Base-by-base conservation (phyloP, 2,329 filamentous ascomycete genomes). In the Stagonosporopsis chrysanthemi region DNA sequence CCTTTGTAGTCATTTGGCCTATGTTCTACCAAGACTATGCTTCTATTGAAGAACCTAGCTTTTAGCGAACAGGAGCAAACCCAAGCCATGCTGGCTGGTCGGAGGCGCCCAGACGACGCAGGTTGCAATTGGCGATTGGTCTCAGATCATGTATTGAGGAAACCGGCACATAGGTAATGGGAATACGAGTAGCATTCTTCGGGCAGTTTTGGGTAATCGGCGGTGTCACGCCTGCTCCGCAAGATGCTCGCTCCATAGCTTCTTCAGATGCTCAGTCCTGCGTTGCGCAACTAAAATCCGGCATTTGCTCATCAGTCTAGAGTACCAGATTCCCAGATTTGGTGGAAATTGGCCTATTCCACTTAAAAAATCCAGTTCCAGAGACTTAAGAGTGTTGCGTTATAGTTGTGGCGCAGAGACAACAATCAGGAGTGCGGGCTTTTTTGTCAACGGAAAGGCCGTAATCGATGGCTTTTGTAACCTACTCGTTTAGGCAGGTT, bases 401-500 rank as follows among this genome's bases (percentile, higher is more conserved):
- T 3, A 22, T 38, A 4, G 17, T 41, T 11, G 6, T 24, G 12
- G 5, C 11, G 9, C 22, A 26, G 11, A 15, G 14, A 23, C 14
- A 26, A 15, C 9, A 6, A 6, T 41, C 1, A 11, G 7, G 5
- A 15, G 22, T 39, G 3, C 11, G 22, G 12, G 22, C 12, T 26
- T 23, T 3, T 24, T 15, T 5, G 14, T 3, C 22, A 41, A 26
- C 12, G 22, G 19, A 24, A 19, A 6, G 2, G 12, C 31, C 1
- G 22, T n/a, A 17, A 51, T 58, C 51, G 38, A 58, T 26, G 4
- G 50, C 23, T 4, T 14, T n/a, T 23, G 22, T 2, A 42, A 54
- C 50, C n/a, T 58, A 29, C 56, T 46, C 12, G 29, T 43, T 35
- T 11, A 17, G 56, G 56, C 31, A 54, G 23, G 56, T 49, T 41